Conservation (phyloP, 2,329 filamentous ascomycete genomes). For the Tolypocladium pustulatum region DNA sequence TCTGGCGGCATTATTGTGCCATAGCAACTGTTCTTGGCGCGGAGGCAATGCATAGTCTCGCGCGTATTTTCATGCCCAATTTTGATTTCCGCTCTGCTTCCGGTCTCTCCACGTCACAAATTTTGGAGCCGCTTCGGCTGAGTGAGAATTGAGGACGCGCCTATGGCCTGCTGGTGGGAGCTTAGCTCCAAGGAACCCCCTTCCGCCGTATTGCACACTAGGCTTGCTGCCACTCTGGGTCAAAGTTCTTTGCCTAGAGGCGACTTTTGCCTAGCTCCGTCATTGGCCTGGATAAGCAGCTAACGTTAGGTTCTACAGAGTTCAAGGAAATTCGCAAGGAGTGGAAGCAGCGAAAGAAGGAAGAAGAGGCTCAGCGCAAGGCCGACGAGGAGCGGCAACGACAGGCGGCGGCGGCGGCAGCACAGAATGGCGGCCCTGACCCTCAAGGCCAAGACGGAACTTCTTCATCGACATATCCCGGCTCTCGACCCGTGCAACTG, state of each 20-base stretch:
- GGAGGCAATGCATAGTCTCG: neutral
- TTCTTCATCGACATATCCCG: conserved; percentile 43
- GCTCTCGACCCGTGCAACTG: conserved; percentile 51
- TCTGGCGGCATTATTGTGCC: neutral
- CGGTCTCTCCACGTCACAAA: neutral
- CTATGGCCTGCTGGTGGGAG: neutral
- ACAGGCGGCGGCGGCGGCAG: conserved; percentile 31
- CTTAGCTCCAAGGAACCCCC: neutral
- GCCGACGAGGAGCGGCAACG: conserved; percentile 77
- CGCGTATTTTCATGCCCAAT: neutral
- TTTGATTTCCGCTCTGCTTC: neutral
- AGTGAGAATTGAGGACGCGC: neutral
- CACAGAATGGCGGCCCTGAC: conserved; percentile 38
- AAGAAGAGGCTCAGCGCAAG: conserved; percentile 84
- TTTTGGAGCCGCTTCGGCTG: neutral
- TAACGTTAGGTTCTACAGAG: conserved; percentile 44
- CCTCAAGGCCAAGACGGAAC: conserved; percentile 31
- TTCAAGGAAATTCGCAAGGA: conserved; percentile 99
- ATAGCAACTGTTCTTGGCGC: too few species aligned
- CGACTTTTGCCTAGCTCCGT: neutral
- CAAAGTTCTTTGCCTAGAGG: neutral
- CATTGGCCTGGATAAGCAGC: conserved; percentile 6
- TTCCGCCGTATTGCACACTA: neutral
- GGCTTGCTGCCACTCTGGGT: neutral
- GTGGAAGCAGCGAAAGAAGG: conserved; percentile 99